Evolutionary conservation across 2,329 filamentous ascomycete genomes (phyloP), one percentile per base, ranked within the genome.

Genomic region (Didymella exigua): DNA sequence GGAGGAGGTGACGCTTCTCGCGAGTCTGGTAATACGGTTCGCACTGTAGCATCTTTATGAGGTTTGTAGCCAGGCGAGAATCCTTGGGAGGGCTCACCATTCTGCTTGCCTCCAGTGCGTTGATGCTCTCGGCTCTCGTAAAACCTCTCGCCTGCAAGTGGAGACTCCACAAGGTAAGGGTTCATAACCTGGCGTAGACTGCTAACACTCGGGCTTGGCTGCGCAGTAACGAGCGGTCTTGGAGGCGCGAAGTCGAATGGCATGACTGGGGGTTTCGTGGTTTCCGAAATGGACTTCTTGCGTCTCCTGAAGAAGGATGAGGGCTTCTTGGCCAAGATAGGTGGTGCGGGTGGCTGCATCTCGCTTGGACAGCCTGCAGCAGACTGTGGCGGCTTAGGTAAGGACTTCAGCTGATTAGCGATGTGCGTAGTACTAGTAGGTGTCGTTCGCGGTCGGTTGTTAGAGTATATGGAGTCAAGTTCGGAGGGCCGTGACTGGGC

Each of bases 231-330:
- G 61, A 73, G 49, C 59, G 65, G 56, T 45, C 59, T 60, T 53
- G 61, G 38, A 37, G 61, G 61, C 10, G 73, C 75, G 30, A 79
- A 66, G 31, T 77, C 75, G 24, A 78, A 63, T 37, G 80, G 75
- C 60, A 74, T 83, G 26, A 87, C 75, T 8, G 88, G 86, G 29
- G 89, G 86, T 33, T 82, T 82, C 19, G 85, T 82, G 38, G 75
- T 72, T 59, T 96, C 92, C 13, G 86, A 84, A 29, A 91, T 77
- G 5, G 93, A 96, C 82, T 93, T 96, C 84, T 98, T 98, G 60
- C 93, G 85, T 56, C 95, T 84, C 59, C 95, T 85, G 78, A 98
- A 98, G 78, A 99, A 98, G 0, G 91, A 93, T 1, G 93, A 96
- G 4, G 91, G 86, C 75, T 97, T 97, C 80, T 97, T 97, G 67